These are phyloP conservation scores for Podaxis sp. DNA, from an alignment of 768 basidiomycete species.

Conservation along the genomic window DNA sequence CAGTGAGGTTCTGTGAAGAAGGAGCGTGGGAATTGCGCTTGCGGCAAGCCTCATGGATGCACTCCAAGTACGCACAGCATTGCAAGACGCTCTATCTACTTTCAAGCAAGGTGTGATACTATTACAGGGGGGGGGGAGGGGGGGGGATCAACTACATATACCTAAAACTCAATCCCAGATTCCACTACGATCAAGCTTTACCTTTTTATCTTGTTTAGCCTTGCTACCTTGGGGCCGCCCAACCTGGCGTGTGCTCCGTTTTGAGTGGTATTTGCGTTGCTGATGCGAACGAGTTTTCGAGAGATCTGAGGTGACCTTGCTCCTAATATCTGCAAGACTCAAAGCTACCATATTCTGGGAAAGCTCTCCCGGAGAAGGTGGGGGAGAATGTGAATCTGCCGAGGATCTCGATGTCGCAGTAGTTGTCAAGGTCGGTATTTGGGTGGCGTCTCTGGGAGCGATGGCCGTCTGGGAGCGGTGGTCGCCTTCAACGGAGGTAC, in stretches of 20 bases:
- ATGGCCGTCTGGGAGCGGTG: not conserved
- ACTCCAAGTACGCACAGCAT: too few species aligned
- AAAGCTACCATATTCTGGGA: slow-evolving; percentile 41
- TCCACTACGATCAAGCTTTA: slow-evolving; percentile 58
- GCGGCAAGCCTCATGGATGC: too few species aligned
- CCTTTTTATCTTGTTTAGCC: slow-evolving; percentile 72
- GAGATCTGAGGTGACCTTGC: slow-evolving; percentile 62
- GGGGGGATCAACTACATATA: too few species aligned
- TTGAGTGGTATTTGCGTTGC: slow-evolving; percentile 78
- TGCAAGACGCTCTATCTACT: too few species aligned
- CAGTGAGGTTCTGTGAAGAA: not conserved
- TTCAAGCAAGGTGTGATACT: too few species aligned
- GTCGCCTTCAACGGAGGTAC: not conserved
- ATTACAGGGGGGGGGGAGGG: too few species aligned
- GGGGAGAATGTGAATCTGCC: slow-evolving; percentile 47
- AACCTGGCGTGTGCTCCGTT: slow-evolving; percentile 56
- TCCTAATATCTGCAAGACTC: slow-evolving; percentile 47
- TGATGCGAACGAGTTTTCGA: slow-evolving; percentile 57
- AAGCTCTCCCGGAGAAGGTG: slow-evolving; percentile 35
- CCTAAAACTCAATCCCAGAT: slow-evolving; percentile 50
- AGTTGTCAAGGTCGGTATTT: slow-evolving; percentile 26
- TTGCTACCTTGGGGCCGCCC: slow-evolving; percentile 82
- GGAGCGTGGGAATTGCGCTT: slow-evolving; percentile 14
- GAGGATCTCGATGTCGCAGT: slow-evolving; percentile 47
- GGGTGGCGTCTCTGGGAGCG: not conserved